Percentiles rank a stretch among this genome's conserved stretches.
Conservation (phyloP, 495 filamentous ascomycete genomes). For the Aspergillus conjunctus region DNA sequence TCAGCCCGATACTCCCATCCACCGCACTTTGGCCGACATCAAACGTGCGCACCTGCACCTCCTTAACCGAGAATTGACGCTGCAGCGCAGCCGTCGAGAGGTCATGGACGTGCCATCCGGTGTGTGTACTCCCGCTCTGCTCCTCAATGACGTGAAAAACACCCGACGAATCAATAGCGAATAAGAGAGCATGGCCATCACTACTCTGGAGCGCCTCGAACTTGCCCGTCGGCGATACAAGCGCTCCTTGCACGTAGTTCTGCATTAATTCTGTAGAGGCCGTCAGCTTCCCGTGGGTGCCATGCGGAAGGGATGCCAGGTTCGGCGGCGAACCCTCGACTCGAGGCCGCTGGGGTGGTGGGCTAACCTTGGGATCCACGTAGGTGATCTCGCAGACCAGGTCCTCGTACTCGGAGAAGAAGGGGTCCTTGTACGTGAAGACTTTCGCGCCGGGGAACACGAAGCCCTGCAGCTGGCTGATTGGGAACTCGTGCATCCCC, state of each 20-base stretch:
- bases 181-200: slow-evolving; percentile 5
- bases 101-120: slow-evolving; percentile 9
- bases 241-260: slow-evolving; percentile 10
- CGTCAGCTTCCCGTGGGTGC: slow-evolving; percentile 1
- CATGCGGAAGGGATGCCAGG: no score
- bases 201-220: slow-evolving; percentile 9
- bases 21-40: slow-evolving; percentile 12
- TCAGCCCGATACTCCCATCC: slow-evolving; percentile 8
- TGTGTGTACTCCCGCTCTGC: not conserved
- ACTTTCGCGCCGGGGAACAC: slow-evolving; percentile 14
- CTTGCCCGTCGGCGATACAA: slow-evolving; percentile 3
- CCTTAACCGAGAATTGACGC: not conserved
- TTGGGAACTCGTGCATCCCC: not conserved
- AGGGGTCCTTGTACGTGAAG: slow-evolving; percentile 14
- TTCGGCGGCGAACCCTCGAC: no score
- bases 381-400: slow-evolving; percentile 16
- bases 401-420: slow-evolving; percentile 11
- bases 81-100: slow-evolving; percentile 2
- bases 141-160: slow-evolving; percentile 16
- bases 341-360: not conserved
- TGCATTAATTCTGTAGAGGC: slow-evolving; percentile 9
- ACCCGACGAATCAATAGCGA: not conserved
- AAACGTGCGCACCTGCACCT: not conserved
- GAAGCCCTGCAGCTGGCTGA: slow-evolving; percentile 14
- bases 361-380: slow-evolving; percentile 11